A percentile compares a stretch with the other conserved stretches of the same genome.
Evolutionary conservation across 805 yeast genomes (phyloP).

Genomic region (Candida succiphila): DNA sequence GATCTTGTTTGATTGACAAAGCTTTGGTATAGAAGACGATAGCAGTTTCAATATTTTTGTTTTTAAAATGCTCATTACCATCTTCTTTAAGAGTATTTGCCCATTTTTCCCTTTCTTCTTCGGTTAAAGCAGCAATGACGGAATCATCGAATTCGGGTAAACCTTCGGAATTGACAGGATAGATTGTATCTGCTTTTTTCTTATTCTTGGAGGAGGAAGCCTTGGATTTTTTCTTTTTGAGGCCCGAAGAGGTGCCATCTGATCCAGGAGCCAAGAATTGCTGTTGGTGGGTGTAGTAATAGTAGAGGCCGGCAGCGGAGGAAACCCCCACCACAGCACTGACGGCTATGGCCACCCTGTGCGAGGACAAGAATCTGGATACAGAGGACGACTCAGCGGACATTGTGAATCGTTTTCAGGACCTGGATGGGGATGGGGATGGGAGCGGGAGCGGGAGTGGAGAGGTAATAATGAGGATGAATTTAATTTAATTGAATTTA

Average conservation of each 20-base stretch:
- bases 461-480: too few species aligned
- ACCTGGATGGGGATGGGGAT: too few species aligned
- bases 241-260: slow-evolving; percentile 7
- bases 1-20: slow-evolving; percentile 63
- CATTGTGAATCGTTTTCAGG: background rate
- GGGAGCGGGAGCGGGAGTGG: too few species aligned
- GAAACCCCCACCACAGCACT: slow-evolving; percentile 42
- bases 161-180: slow-evolving; percentile 48
- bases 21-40: slow-evolving; percentile 75
- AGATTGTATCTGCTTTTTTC: slow-evolving; percentile 29
- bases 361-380: slow-evolving; percentile 33
- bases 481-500: too few species aligned
- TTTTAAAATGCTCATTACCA: slow-evolving; percentile 74
- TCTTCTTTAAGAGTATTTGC: slow-evolving; percentile 77
- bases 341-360: slow-evolving; percentile 38
- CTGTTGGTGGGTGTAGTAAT: slow-evolving; percentile 26
- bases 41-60: slow-evolving; percentile 64
- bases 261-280: slow-evolving; percentile 6
- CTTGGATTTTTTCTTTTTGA: slow-evolving; percentile 25
- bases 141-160: slow-evolving; percentile 48
- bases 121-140: slow-evolving; percentile 32
- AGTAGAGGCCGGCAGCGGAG: slow-evolving; percentile 37
- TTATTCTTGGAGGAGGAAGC: slow-evolving; percentile 32
- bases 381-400: slow-evolving; percentile 1
- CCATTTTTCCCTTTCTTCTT: slow-evolving; percentile 47